Evolutionary conservation across 257 asterid genomes (phyloP), one percentile per base, ranked within the genome.

Genomic region (Gentiana dahurica): DNA sequence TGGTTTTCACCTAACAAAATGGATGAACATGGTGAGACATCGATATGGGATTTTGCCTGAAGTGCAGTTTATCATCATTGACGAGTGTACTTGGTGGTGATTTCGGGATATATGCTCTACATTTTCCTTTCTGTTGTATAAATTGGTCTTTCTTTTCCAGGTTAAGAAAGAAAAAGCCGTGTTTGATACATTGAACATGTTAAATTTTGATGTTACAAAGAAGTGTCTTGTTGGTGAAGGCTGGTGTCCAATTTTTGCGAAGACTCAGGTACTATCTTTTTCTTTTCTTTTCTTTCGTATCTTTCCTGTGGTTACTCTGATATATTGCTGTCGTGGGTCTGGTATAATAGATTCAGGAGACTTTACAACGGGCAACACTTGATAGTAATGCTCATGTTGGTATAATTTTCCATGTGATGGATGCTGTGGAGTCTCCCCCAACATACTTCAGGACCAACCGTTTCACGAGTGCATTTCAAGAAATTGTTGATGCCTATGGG

Each of bases 401-500:
- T 44, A 77, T 82, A 60, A 82, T 92, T 75, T 92, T 92, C 75
- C 97, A 92, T 67, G 94, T 70, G 63, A 88, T 83, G 97, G 91
- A 86, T 69, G 69, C 95, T 53, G 37, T 77, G 53, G 99, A 83
- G 68, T 74, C 89, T 61, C 97, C 95, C 57, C 99, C 99, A 52
- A 88, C 99, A 45, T 92, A 77, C 75, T 92, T 92, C 77, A 78
- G 79, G 68, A 92, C 95, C 73, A 84, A 79, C 77, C 58, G 58
- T 58, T 86, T 92, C 62, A 92, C 99, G 12, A 78, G 68, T 71
- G 87, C 95, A 55, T 92, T 80, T 73, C 99, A 92, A 75, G 99
- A 88, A 79, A 81, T 92, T 80, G 97, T 92, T 65, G 95, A 92
- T 82, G 99, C 99, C 44, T 92, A 92, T 59, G 99, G 99, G 99